Percentiles rank a stretch among this genome's conserved stretches.
Conservation (phyloP, 768 basidiomycete genomes). For the Collybia nuda region DNA sequence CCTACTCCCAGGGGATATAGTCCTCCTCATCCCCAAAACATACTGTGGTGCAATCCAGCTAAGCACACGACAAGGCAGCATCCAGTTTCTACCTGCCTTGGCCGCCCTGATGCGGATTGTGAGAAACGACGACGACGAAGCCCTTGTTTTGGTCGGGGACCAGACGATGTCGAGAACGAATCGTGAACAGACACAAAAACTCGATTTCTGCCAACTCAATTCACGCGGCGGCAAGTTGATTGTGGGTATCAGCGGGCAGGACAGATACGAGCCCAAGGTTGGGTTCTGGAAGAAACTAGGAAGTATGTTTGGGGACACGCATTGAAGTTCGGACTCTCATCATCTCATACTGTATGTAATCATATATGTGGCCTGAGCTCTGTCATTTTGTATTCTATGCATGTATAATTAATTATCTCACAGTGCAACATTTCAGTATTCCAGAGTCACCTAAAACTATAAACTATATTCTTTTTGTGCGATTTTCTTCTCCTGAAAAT, state of each 20-base stretch:
- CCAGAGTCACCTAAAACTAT: no score
- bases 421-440: no score
- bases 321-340: no score
- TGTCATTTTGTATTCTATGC: no score
- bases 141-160: slow-evolving; percentile 35
- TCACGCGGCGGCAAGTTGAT: slow-evolving; percentile 37
- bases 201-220: slow-evolving; percentile 39
- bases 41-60: slow-evolving; percentile 30
- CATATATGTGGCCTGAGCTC: no score
- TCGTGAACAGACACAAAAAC: slow-evolving; percentile 14
- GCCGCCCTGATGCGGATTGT: slow-evolving; percentile 22
- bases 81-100: slow-evolving; percentile 28
- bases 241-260: slow-evolving; percentile 43
- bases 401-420: no score
- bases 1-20: slow-evolving; percentile 18
- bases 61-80: slow-evolving; percentile 17
- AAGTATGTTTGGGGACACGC: no score
- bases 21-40: slow-evolving; percentile 23
- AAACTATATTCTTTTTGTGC: no score
- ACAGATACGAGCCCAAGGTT: slow-evolving; percentile 27
- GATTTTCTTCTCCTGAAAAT: no score
- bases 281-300: slow-evolving; percentile 41
- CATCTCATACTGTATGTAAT: no score
- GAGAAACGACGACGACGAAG: slow-evolving; percentile 30
- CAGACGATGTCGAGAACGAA: slow-evolving; percentile 6